Conservation (phyloP, 176 grass and related monocot genomes). For the Phragmites australis region DNA sequence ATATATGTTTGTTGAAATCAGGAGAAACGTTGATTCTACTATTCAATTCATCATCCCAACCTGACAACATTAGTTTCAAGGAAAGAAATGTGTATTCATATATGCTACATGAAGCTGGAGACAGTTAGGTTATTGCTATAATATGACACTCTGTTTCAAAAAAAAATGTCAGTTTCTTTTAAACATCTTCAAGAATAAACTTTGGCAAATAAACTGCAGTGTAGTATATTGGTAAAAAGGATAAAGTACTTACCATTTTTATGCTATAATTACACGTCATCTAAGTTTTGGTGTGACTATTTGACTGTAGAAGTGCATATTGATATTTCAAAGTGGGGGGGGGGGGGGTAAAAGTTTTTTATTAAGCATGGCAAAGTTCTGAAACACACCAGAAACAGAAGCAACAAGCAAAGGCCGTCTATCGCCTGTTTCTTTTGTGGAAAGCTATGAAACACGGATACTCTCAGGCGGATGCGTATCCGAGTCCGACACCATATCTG, state of each 20-base stretch:
- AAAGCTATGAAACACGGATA: no score
- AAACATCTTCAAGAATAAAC: neutral
- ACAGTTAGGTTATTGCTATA: neutral
- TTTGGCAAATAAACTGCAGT: neutral
- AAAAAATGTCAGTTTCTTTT: neutral
- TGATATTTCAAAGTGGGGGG: neutral
- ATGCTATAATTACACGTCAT: neutral
- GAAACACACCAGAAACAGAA: slow-evolving; percentile 21
- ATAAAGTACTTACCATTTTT: neutral
- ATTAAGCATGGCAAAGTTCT: slow-evolving; percentile 18
- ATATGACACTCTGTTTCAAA: neutral
- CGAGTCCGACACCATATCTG: neutral
- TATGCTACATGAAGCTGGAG: slow-evolving; percentile 11
- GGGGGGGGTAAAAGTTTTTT: neutral
- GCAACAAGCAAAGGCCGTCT: neutral
- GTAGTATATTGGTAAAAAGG: neutral
- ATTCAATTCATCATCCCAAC: neutral
- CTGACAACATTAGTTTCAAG: neutral
- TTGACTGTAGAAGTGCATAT: neutral
- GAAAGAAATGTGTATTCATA: neutral
- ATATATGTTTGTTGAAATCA: neutral
- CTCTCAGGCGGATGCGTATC: neutral
- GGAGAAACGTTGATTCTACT: neutral
- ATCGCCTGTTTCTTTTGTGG: slow-evolving; percentile 13
- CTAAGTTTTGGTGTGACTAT: neutral